These are phyloP conservation scores for Citrullus colocynthis DNA, from an alignment of 306 rosid genomes.

Conservation along the genomic window DNA sequence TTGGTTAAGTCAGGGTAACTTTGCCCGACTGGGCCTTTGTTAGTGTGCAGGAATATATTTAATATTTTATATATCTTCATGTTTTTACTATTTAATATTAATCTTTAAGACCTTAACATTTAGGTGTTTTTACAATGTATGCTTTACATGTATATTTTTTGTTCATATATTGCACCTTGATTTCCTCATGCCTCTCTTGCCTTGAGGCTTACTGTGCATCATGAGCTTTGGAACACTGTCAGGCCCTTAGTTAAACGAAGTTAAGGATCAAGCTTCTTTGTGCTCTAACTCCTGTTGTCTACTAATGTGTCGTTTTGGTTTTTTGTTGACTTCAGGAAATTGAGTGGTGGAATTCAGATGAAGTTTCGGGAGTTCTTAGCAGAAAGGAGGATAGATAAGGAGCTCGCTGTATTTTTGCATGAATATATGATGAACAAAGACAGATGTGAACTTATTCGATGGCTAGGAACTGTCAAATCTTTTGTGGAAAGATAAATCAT, in stretches of 20 bases:
- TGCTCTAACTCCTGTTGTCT: constrained; percentile 2
- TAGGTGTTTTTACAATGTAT: not conserved
- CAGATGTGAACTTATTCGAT: constrained; percentile 55
- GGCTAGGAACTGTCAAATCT: constrained; percentile 45
- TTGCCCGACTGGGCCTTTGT: not conserved
- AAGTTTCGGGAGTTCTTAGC: constrained; percentile 40
- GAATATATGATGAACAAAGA: constrained; percentile 74
- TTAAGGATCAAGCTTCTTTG: not conserved
- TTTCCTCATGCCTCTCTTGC: not conserved
- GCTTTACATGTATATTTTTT: not conserved
- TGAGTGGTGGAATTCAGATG: constrained; percentile 37
- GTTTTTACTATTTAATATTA: not conserved
- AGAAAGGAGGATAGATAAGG: constrained; percentile 48
- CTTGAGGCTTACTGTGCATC: not conserved
- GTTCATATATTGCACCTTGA: no score
- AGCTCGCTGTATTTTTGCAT: constrained; percentile 57
- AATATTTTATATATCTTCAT: no score
- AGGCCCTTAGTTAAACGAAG: not conserved
- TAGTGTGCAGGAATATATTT: not conserved
- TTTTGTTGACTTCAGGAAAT: constrained; percentile 31
- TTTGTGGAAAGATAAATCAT: constrained; percentile 37
- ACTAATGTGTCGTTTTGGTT: not conserved
- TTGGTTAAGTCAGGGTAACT: not conserved
- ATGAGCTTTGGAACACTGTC: not conserved
- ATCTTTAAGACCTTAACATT: no score